Conservation (phyloP, 1,284 basidiomycete genomes). For the Coniophora puteana region DNA sequence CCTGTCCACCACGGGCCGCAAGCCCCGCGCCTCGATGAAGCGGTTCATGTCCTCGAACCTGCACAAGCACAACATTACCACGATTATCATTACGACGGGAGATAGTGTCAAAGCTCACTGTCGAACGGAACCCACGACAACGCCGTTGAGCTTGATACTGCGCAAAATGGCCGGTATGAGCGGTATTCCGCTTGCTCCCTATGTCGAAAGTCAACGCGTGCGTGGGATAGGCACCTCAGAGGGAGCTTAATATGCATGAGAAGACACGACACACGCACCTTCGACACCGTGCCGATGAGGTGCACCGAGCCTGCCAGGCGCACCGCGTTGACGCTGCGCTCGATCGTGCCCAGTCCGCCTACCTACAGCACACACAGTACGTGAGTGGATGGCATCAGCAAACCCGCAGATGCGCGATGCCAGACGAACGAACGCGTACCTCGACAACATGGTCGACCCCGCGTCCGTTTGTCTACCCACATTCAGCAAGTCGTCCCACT, state of each 20-base stretch:
- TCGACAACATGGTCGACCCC: conserved; percentile 57
- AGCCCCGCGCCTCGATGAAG: conserved; percentile 33
- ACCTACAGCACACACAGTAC: conserved; percentile 25
- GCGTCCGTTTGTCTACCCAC: conserved; percentile 34
- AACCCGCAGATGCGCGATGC: too few relatives aligned
- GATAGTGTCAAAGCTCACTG: conserved; percentile 13
- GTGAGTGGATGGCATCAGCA: too few relatives aligned
- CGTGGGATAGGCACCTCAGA: conserved; percentile 4
- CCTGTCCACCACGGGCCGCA: conserved; percentile 42
- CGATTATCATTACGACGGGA: neutral
- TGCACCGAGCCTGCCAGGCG: conserved; percentile 40
- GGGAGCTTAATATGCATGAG: neutral
- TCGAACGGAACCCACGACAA: conserved; percentile 29
- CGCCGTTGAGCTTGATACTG: conserved; percentile 32
- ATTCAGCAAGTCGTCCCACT: too few relatives aligned
- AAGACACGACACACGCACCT: too few relatives aligned
- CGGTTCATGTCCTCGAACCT: conserved; percentile 41
- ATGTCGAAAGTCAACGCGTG: neutral
- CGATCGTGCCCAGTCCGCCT: conserved; percentile 45
- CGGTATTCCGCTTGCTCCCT: conserved; percentile 23
- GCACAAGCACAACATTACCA: neutral
- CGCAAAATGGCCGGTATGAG: conserved; percentile 29
- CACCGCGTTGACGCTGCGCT: conserved; percentile 37
- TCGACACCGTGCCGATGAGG: conserved; percentile 42
- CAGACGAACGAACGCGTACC: too few relatives aligned